Conservation (phyloP, 2,329 filamentous ascomycete genomes). For the Colletotrichum australisinense region DNA sequence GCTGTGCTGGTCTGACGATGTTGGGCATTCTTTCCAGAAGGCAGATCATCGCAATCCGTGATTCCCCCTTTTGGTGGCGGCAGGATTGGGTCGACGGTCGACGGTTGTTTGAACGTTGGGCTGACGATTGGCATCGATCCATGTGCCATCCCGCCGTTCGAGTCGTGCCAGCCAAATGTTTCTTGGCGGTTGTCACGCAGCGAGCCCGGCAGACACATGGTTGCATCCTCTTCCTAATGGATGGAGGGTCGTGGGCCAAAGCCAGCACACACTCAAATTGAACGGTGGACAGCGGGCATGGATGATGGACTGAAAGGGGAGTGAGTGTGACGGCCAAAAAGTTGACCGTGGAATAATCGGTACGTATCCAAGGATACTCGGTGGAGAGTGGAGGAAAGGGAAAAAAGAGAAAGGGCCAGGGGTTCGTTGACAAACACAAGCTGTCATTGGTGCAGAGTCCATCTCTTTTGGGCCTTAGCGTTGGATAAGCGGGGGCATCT, state of each 20-base stretch:
- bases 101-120: constrained; percentile 8
- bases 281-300: neutral
- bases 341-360: neutral
- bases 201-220: neutral
- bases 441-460: constrained; percentile 30
- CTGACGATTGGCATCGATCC: constrained; percentile 6
- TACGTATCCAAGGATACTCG: neutral
- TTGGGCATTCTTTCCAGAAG: constrained; percentile 23
- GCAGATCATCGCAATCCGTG: constrained; percentile 11
- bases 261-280: neutral
- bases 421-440: constrained; percentile 2
- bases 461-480: constrained; percentile 6
- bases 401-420: constrained; percentile 5
- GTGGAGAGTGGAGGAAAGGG: neutral
- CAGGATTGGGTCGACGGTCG: constrained; percentile 3
- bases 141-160: constrained; percentile 5
- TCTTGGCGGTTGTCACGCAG: constrained; percentile 18
- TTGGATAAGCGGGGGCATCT: neutral
- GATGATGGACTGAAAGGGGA: neutral
- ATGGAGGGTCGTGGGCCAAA: neutral
- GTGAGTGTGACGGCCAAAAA: constrained; percentile 5
- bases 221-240: neutral
- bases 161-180: constrained; percentile 18
- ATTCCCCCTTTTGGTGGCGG: constrained; percentile 12
- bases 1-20: constrained; percentile 27